These are phyloP conservation scores for Lactarius vividus DNA, from an alignment of 768 basidiomycete genomes.

Conservation along the genomic window DNA sequence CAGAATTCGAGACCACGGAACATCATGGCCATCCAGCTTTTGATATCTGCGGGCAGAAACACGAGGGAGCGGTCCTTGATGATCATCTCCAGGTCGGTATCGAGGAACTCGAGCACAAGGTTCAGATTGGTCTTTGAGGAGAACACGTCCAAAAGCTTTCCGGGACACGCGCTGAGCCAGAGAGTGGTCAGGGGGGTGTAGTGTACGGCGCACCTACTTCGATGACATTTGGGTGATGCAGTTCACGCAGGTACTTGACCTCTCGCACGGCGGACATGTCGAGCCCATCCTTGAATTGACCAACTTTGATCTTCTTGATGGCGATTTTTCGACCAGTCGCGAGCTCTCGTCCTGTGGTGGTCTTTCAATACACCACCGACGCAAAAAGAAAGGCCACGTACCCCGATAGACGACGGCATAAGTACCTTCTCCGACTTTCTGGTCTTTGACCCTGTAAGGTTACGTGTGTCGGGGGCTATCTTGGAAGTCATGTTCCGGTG, in stretches of 20 bases:
- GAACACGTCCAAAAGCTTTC: constrained; percentile 91
- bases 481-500: constrained; percentile 13
- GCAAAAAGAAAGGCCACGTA: constrained; percentile 33
- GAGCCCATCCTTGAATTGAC: constrained; percentile 95
- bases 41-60: constrained; percentile 94
- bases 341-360: constrained; percentile 60
- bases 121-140: constrained; percentile 96
- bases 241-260: constrained; percentile 93
- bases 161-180: background rate
- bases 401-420: constrained; percentile 97
- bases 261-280: constrained; percentile 99
- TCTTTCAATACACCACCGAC: background rate
- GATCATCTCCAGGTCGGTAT: constrained; percentile 94
- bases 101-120: constrained; percentile 93
- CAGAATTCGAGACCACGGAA: constrained; percentile 98
- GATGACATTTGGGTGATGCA: constrained; percentile 93
- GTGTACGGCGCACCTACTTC: constrained; percentile 50
- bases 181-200: background rate
- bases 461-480: constrained; percentile 20
- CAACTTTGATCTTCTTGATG: constrained; percentile 98
- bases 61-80: constrained; percentile 92
- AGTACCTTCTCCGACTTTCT: constrained; percentile 86
- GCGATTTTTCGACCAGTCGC: constrained; percentile 82
- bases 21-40: constrained; percentile 99
- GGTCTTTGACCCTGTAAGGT: constrained; percentile 64